Conservation (phyloP, 805 yeast genomes). For the Pichia heedii region DNA sequence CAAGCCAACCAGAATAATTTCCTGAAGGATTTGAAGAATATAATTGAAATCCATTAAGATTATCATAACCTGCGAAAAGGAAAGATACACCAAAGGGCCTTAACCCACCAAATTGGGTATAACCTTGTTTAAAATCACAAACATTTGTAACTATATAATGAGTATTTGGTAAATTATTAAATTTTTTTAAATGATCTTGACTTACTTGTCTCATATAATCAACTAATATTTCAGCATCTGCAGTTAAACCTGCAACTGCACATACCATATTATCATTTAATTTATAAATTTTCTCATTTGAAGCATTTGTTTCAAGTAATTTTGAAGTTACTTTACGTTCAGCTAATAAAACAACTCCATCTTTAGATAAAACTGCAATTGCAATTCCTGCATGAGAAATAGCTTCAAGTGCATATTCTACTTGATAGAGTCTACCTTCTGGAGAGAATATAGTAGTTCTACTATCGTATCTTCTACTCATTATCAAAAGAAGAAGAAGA, state of each 20-base stretch:
- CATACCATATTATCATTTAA: constrained; percentile 63
- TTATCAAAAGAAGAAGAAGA: constrained; percentile 18
- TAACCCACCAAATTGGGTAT: constrained; percentile 97
- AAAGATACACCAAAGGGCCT: constrained; percentile 98
- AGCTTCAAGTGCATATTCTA: constrained; percentile 86
- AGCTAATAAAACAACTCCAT: constrained; percentile 93
- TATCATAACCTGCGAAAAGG: constrained; percentile 93
- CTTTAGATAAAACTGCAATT: constrained; percentile 59
- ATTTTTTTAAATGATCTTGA: constrained; percentile 75
- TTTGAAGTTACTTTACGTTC: constrained; percentile 93
- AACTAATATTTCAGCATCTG: constrained; percentile 89
- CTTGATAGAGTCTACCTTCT: constrained; percentile 95
- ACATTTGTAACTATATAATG: constrained; percentile 80
- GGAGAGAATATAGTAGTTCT: constrained; percentile 99
- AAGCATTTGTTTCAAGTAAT: constrained; percentile 84
- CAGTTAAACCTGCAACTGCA: constrained; percentile 97
- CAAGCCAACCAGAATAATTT: constrained; percentile 97
- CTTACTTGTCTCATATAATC: constrained; percentile 80
- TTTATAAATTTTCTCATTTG: constrained; percentile 85
- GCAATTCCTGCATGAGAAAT: constrained; percentile 79
- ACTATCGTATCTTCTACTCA: constrained; percentile 97
- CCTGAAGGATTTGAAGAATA: constrained; percentile 97
- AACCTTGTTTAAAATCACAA: constrained; percentile 94
- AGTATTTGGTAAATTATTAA: constrained; percentile 90
- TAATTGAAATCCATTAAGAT: constrained; percentile 79